Evolutionary conservation across 208 protist genomes (phyloP), one percentile per base, ranked within the genome.

Genomic region (Jaenimonas drosophilae): DNA sequence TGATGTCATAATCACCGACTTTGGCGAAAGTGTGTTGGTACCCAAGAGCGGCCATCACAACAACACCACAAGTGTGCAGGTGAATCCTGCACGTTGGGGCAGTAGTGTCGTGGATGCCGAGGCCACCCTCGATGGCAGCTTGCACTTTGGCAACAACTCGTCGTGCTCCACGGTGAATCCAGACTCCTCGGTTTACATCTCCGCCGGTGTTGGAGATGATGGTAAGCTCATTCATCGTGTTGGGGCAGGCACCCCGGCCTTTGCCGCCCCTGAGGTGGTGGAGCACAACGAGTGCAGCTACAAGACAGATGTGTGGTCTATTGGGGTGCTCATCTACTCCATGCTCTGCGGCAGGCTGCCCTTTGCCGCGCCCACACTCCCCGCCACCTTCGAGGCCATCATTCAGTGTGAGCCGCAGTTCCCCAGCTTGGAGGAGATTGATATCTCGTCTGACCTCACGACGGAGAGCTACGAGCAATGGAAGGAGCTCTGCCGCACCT

Each of bases 301-400:
- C 64, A 80, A 92, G 7, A 70, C 67, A 14, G 96, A 98, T 56
- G 56, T 96, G 6, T 98, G 96, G 96, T 92, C 94, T 20, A 63
- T 97, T 11, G 96, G 96, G 11, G 96, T 96, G 34, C 40, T 97
- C 6, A 41, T 97, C 1, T 98, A 91, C 55, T 70, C 75, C 24
- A 59, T 97, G 55, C 61, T 89, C 28, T 97, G 83, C 45, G 83
- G 85, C 21, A 61, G 63, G 3, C 63, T 88, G 36, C 94, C 96
- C 9, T 97, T 97, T 49, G 54, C 60, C 2, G 93, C 90, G 9
- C 37, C 52, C 7, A 73, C 49, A 17, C 45, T 75, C 27, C 60
- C 48, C 19, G 63, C 64, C 12, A 78, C 66, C 12, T 75, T 87
- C 34, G 47, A 64, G 21, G 49, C 54, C 17, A 63, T 79, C 12